Evolutionary conservation across 2,329 filamentous ascomycete genomes (phyloP).

Genomic region (Clarireedia monteithiana): DNA sequence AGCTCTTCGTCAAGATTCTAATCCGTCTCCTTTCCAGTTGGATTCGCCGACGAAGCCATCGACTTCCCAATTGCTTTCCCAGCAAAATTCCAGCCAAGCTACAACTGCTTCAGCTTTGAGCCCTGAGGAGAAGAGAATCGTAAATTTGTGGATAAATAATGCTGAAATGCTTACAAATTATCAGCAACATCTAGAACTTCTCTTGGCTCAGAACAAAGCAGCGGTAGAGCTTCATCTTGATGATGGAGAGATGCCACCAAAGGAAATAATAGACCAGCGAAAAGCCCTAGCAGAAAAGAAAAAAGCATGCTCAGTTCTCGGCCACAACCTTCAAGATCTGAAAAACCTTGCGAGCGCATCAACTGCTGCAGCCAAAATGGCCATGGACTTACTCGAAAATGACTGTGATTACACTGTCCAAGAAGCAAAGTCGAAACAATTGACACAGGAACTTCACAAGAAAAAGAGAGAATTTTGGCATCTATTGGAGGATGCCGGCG

Average conservation of each 20-base stretch:
- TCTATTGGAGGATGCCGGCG: conserved; percentile 23
- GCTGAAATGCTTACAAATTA: conserved; percentile 17
- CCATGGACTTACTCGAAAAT: conserved; percentile 12
- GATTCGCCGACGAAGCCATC: not conserved
- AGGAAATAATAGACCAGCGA: conserved; percentile 20
- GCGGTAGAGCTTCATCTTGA: conserved; percentile 20
- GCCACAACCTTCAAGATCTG: not conserved
- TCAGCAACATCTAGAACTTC: conserved; percentile 13
- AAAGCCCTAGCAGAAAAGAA: conserved; percentile 19
- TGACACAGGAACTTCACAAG: conserved; percentile 19
- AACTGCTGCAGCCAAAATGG: not conserved
- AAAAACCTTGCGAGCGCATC: not conserved
- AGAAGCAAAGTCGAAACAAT: conserved; percentile 15
- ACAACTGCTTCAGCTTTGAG: conserved; percentile 16
- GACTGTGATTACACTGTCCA: conserved; percentile 17
- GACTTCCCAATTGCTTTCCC: conserved; percentile 2
- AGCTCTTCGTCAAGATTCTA: conserved; percentile 15
- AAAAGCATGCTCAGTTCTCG: conserved; percentile 16
- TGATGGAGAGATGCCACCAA: conserved; percentile 14
- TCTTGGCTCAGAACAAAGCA: conserved; percentile 18
- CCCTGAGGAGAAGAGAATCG: conserved; percentile 23
- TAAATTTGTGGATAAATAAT: conserved; percentile 18
- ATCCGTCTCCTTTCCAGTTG: conserved; percentile 21
- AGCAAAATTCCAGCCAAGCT: conserved; percentile 17
- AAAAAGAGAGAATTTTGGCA: conserved; percentile 21